Conservation (phyloP, 495 filamentous ascomycete species). For the Penicillium salamii region DNA sequence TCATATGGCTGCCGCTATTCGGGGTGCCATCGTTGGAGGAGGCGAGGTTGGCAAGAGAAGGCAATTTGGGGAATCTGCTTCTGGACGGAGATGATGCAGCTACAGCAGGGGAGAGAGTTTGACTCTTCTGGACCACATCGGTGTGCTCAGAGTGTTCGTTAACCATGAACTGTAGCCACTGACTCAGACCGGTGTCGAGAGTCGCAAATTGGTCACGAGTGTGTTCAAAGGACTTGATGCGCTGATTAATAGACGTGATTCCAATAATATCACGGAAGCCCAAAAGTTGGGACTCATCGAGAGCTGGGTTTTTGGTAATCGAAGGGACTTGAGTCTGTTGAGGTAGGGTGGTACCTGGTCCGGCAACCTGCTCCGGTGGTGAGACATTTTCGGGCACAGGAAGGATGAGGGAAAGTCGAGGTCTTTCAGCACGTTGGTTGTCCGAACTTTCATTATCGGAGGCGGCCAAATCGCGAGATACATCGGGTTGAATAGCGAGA, state of each 20-base stretch:
- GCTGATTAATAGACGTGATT: slow-evolving; percentile 56
- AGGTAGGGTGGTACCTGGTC: slow-evolving; percentile 1
- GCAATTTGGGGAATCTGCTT: slow-evolving; percentile 47
- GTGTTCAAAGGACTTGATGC: slow-evolving; percentile 66
- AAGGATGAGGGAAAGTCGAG: slow-evolving; percentile 25
- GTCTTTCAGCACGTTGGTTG: slow-evolving; percentile 10
- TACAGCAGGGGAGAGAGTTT: slow-evolving; percentile 26
- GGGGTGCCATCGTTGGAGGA: slow-evolving; percentile 45
- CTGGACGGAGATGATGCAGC: slow-evolving; percentile 35
- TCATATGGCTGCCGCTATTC: slow-evolving; percentile 27
- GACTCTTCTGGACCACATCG: slow-evolving; percentile 38
- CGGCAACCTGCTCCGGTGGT: slow-evolving; percentile 20
- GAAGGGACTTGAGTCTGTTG: not conserved
- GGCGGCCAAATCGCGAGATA: slow-evolving; percentile 19
- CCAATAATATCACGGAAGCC: slow-evolving; percentile 72
- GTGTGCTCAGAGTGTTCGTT: slow-evolving; percentile 51
- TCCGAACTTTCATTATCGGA: slow-evolving; percentile 14
- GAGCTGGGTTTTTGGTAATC: slow-evolving; percentile 6
- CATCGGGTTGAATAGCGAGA: slow-evolving; percentile 2
- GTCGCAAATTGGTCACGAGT: slow-evolving; percentile 66
- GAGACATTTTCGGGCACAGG: slow-evolving; percentile 15
- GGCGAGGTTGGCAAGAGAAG: slow-evolving; percentile 32
- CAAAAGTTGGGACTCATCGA: slow-evolving; percentile 41
- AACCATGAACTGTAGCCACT: slow-evolving; percentile 62
- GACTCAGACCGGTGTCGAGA: slow-evolving; percentile 68